Conservation (phyloP, 129 eudicot genomes). For the Pseudognaphalium luteoalbum region DNA sequence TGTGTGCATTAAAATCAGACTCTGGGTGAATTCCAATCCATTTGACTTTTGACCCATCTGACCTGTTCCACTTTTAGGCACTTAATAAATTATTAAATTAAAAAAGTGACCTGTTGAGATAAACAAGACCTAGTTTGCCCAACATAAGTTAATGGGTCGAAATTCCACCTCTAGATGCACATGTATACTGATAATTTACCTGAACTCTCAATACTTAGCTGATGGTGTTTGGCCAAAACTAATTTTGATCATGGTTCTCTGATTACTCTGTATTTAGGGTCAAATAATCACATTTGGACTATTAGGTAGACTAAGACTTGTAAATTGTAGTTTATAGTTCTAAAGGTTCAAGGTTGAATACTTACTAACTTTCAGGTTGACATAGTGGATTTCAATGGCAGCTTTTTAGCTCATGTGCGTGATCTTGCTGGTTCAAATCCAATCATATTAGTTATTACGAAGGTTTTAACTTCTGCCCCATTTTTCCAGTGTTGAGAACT, state of each 20-base stretch:
- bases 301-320: background rate
- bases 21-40: no score
- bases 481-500: constrained; percentile 6
- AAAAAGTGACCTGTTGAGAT: no score
- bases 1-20: no score
- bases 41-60: no score
- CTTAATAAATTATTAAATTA: no score
- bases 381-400: constrained; percentile 96
- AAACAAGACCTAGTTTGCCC: no score
- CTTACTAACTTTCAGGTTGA: constrained; percentile 62
- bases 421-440: constrained; percentile 98
- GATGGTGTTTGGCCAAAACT: no score
- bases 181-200: no score
- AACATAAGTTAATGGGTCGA: no score
- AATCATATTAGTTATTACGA: constrained; percentile 85
- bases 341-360: constrained; percentile 24
- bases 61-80: no score
- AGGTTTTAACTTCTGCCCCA: constrained; percentile 43
- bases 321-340: constrained; percentile 1
- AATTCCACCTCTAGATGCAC: no score
- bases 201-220: background rate
- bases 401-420: constrained; percentile 92
- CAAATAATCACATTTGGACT: background rate
- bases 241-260: background rate
- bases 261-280: background rate